A percentile compares a stretch with the other conserved stretches of the same genome.
phyloP scores from a whole-genome alignment of 2,329 filamentous ascomycete species.

The Neofusicoccum parvum region DNA sequence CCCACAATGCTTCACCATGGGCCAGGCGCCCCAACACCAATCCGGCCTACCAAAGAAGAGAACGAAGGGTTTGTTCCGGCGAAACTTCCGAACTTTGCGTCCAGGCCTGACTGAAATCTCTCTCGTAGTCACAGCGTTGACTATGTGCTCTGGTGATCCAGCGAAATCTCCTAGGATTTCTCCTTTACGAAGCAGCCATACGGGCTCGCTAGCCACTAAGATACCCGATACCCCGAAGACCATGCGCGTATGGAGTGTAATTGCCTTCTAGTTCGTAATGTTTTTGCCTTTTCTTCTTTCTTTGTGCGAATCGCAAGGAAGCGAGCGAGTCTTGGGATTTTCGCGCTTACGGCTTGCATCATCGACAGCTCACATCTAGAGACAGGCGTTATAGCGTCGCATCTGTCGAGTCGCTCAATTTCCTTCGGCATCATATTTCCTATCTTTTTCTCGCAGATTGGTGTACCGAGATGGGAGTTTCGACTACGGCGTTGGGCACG shows the following conservation, averaged over 20 bases:
- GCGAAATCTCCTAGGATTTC: conserved; percentile 8
- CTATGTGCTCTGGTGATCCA: conserved; percentile 7
- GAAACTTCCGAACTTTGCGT: conserved; percentile 36
- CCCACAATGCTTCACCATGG: conserved; percentile 24
- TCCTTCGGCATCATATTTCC: neutral
- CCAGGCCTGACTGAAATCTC: conserved; percentile 26
- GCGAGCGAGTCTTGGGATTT: neutral
- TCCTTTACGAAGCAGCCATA: neutral
- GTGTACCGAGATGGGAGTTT: neutral
- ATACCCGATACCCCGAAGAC: conserved; percentile 15
- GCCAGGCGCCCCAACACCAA: neutral
- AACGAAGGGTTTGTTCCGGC: conserved; percentile 38
- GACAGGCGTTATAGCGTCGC: neutral
- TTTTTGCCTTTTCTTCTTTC: neutral
- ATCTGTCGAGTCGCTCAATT: neutral
- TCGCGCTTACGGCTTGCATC: neutral
- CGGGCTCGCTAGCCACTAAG: neutral
- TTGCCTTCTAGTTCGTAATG: conserved; percentile 8
- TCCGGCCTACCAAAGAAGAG: conserved; percentile 16
- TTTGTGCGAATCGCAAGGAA: neutral
- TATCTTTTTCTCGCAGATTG: neutral
- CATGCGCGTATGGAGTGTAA: neutral
- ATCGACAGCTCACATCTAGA: neutral
- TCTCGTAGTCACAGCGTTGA: conserved; percentile 11
- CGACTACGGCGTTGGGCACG: neutral